phyloP scores from a whole-genome alignment of 1,139 yeast genomes.

The Blastobotrys serpentis region DNA sequence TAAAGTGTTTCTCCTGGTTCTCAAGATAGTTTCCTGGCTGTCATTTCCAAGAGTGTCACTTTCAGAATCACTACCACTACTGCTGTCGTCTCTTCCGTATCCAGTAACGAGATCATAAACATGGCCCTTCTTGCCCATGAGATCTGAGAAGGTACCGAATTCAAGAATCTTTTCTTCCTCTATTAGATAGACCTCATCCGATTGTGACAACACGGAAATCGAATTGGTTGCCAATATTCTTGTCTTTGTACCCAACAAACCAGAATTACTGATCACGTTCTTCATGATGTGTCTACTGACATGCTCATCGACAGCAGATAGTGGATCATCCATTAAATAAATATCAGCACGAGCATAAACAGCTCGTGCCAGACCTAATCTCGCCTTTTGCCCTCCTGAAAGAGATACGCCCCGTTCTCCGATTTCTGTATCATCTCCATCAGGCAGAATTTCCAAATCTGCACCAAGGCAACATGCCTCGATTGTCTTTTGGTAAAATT shows the following conservation, averaged over 20 bases:
- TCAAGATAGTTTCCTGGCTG: constrained; percentile 8
- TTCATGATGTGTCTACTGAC: constrained; percentile 77
- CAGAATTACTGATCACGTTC: constrained; percentile 58
- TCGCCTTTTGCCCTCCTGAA: constrained; percentile 97
- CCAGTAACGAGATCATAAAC: constrained; percentile 36
- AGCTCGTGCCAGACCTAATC: constrained; percentile 89
- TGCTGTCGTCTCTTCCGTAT: constrained; percentile 36
- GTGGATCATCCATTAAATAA: constrained; percentile 85
- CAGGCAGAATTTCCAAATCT: constrained; percentile 75
- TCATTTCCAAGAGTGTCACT: constrained; percentile 20
- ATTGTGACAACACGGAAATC: constrained; percentile 67
- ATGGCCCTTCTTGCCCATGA: constrained; percentile 28
- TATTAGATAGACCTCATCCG: constrained; percentile 60
- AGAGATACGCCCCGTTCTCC: constrained; percentile 97
- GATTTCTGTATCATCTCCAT: constrained; percentile 87
- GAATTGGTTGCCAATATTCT: constrained; percentile 78
- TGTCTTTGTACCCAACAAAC: constrained; percentile 69
- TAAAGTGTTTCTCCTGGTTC: constrained; percentile 3
- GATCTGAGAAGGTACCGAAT: constrained; percentile 31
- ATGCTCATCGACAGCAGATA: constrained; percentile 94
- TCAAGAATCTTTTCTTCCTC: constrained; percentile 56
- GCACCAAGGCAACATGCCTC: constrained; percentile 86
- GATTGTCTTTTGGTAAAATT: constrained; percentile 73
- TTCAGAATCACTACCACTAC: constrained; percentile 9
- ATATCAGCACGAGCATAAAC: constrained; percentile 94